Base-by-base conservation (phyloP, 441 rosid genomes). In the Kokia cookei region DNA sequence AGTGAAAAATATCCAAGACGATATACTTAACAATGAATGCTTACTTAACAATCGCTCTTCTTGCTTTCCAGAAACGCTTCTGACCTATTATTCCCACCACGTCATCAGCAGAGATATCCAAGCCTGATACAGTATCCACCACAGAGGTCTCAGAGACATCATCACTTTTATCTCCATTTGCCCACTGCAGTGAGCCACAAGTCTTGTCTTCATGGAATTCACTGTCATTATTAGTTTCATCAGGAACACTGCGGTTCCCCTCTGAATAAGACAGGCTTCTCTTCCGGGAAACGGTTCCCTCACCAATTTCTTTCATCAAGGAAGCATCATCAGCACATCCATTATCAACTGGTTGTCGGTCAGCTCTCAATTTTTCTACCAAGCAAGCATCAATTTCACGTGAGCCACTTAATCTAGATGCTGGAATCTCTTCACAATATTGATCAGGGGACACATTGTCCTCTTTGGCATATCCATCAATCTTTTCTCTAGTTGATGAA, bases 1-100 rank as follows among this genome's bases (percentile, higher is more conserved):
- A 75, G 76, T 43, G 13, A 48, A 32, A n/a, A 3, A 19, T 53
- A 27, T 15, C 40, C 19, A 67, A 70, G 13, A 48, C 11, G 51
- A 43, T 32, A 72, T 24, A 26, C 54, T 37, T 37, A 27, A 53
- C 58, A 17, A 47, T 26, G 22, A 55, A 48, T 4, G 79, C 98
- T 88, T 93, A 93, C 98, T 88, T 90, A 90, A 76, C 86, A 84
- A 93, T 90, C 6, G 85, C 87, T 82, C 81, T 89, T 81, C 98
- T 88, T 24, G 98, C 98, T 82, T 89, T 93, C 97, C 93, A 93
- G 78, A 93, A 93, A 82, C 78, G 92, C 78, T 88, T 90, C 75
- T 88, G 97, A 81, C 98, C 98, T 78, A 93, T 84, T 72, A 84
- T 69, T 77, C 86, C 97, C 54, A 90, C 96, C 43, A 93, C 88